Evolutionary conservation across 2,329 filamentous ascomycete species (phyloP), one percentile per base, ranked within the genome.

Genomic region (Alternaria consortialis): DNA sequence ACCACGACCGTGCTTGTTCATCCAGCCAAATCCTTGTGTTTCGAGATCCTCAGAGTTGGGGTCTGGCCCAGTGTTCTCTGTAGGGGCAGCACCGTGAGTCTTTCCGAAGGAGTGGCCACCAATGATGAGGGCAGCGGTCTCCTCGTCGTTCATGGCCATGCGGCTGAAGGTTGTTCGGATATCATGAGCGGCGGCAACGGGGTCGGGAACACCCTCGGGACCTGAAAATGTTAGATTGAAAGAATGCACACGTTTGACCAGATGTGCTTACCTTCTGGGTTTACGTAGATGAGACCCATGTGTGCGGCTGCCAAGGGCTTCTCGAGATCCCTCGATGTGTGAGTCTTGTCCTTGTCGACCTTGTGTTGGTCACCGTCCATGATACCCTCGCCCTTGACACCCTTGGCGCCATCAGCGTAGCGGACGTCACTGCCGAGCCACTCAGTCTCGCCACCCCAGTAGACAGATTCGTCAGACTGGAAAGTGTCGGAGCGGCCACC

Each of bases 71-170:
- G 92, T 84, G 70, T 92, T 85, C 64, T 86, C 84, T 17, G 84
- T 80, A 15, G 87, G 81, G 58, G 81, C 90, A 32, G 91, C 91
- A 70, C 91, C 91, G 79, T 94, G 91, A 0, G 90, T 92, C 86
- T 94, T 94, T 72, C 91, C 91, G 70, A 94, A 92, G 27, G 87
- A 85, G 83, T 94, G 91, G 39, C 91, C 91, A 74, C 91, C 91
- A 39, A 89, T 89, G 74, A 94, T 93, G 46, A 94, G 82, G 13
- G 91, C 91, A 55, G 91, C 91, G 0, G 91, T 94, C 83, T 94
- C 91, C 80, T 91, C 88, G 74, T 93, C 90, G 74, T 91, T 88
- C 91, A 94, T 93, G 63, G 88, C 91, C 91, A 94, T 93, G 77
- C 90, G 90, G 65, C 84, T 84, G 69, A 93, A 94, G 17, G 91